A percentile compares a stretch with the other conserved stretches of the same genome.
Evolutionary conservation across 176 grass and related monocot species (phyloP).

Genomic region (Neostapfia colusana): DNA sequence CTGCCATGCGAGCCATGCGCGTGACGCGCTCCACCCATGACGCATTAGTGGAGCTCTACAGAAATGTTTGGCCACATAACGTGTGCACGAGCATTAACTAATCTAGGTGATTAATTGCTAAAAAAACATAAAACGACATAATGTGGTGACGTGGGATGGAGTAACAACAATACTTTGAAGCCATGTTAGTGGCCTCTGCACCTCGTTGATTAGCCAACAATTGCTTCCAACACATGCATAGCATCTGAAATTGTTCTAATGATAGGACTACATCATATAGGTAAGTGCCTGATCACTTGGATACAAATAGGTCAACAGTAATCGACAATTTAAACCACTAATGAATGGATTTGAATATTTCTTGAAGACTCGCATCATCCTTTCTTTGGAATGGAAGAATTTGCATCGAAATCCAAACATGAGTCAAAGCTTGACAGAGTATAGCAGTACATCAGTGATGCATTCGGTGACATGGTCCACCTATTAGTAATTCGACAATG

Average conservation of each 20-base stretch:
- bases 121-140: too few relatives aligned
- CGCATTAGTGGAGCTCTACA: too few relatives aligned
- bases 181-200: constrained; percentile 48
- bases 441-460: not conserved
- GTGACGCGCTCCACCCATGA: too few relatives aligned
- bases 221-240: constrained; percentile 68
- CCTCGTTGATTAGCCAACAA: constrained; percentile 63
- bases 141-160: too few relatives aligned
- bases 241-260: constrained; percentile 79
- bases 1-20: too few relatives aligned
- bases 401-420: not conserved
- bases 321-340: not conserved
- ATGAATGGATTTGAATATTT: not conserved
- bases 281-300: not conserved
- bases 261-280: constrained; percentile 49
- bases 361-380: not conserved
- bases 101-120: too few relatives aligned
- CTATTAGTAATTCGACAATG: too few relatives aligned
- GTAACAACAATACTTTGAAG: too few relatives aligned
- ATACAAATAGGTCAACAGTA: not conserved
- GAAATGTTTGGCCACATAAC: too few relatives aligned
- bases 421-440: not conserved
- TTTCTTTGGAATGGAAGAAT: not conserved
- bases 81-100: too few relatives aligned
- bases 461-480: not conserved